A percentile compares a stretch with the other conserved stretches of the same genome.
Conservation (phyloP, 2,329 filamentous ascomycete genomes). For the Drechslerella stenobrocha region DNA sequence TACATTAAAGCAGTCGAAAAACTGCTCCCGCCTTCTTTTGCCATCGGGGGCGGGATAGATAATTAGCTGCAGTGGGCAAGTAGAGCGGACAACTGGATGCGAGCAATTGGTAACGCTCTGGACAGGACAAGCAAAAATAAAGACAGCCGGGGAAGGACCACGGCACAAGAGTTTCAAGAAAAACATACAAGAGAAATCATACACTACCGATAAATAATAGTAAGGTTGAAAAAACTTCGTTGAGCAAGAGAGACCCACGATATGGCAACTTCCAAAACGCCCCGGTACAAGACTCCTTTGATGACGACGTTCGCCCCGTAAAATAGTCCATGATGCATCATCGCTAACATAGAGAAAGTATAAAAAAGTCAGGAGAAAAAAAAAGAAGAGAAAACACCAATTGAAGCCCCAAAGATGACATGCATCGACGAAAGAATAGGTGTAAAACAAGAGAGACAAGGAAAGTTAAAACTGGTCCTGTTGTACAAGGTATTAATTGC, state of each 20-base stretch:
- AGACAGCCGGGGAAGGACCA: not conserved
- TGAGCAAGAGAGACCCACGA: constrained; percentile 17
- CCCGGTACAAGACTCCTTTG: constrained; percentile 34
- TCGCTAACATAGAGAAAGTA: constrained; percentile 22
- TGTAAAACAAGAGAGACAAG: constrained; percentile 40
- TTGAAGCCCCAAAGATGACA: constrained; percentile 15
- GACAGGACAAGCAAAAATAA: constrained; percentile 7
- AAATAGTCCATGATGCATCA: constrained; percentile 26
- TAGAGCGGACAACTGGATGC: too few relatives aligned
- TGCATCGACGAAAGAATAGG: constrained; percentile 38
- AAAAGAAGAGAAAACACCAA: constrained; percentile 33
- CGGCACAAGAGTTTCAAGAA: not conserved
- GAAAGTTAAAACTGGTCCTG: constrained; percentile 34
- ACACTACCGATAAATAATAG: too few relatives aligned
- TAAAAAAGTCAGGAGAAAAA: constrained; percentile 32
- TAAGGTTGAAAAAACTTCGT: constrained; percentile 12
- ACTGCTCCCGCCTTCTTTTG: not conserved
- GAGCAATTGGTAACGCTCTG: too few relatives aligned
- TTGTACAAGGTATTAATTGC: constrained; percentile 36
- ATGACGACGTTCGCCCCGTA: constrained; percentile 17
- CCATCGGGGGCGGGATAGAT: too few relatives aligned
- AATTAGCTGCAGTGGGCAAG: too few relatives aligned
- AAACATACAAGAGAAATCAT: too few relatives aligned
- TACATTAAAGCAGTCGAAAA: not conserved
- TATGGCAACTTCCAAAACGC: constrained; percentile 40